These are phyloP conservation scores for Euphorbia schlechtendalii DNA, from an alignment of 441 rosid genomes.

Conservation along the genomic window DNA sequence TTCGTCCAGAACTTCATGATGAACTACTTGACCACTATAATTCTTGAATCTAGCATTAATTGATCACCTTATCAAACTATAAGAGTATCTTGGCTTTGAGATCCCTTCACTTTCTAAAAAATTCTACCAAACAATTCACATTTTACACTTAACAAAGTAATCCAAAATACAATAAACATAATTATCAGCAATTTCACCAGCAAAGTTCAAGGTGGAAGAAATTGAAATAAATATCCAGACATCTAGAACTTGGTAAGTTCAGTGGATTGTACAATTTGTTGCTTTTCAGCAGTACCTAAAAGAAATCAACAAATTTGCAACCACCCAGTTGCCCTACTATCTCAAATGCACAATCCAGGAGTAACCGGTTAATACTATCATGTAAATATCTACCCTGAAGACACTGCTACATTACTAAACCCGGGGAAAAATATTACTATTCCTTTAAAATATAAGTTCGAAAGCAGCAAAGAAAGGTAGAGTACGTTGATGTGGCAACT, in stretches of 20 bases:
- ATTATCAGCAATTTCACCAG: not conserved
- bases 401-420: not conserved
- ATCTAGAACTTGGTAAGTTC: not conserved
- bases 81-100: not conserved
- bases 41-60: not conserved
- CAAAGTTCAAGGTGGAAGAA: not conserved
- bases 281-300: not conserved
- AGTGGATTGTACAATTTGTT: not conserved
- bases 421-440: not conserved
- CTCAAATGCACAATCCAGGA: not conserved
- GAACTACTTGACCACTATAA: too few relatives aligned
- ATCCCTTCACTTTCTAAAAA: conserved; percentile 2
- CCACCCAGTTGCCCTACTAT: not conserved
- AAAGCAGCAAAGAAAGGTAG: not conserved
- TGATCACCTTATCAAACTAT: not conserved
- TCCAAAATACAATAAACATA: not conserved
- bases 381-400: not conserved
- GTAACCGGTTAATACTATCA: not conserved
- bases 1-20: not conserved
- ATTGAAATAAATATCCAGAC: not conserved
- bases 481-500: not conserved
- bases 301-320: not conserved
- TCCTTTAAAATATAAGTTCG: not conserved
- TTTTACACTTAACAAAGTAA: not conserved
- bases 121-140: too few relatives aligned